Conservation (phyloP, 106 monocot species). For the Acorus gramineus region DNA sequence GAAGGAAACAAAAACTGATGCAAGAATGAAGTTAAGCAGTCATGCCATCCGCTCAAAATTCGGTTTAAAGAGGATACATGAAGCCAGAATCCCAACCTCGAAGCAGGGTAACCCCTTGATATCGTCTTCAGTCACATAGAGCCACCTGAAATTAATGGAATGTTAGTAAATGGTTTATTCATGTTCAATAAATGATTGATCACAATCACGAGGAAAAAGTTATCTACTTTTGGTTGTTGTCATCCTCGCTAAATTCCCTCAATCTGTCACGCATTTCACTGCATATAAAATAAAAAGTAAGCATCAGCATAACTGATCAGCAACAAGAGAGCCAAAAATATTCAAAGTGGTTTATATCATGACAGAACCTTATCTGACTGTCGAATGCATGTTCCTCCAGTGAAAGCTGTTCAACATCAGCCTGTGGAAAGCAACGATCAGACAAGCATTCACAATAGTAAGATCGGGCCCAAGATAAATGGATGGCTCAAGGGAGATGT, state of each 20-base stretch:
- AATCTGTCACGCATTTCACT: slow-evolving; percentile 26
- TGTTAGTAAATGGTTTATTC: no score
- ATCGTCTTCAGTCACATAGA: slow-evolving; percentile 92
- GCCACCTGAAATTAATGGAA: slow-evolving; percentile 42
- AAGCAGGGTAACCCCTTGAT: slow-evolving; percentile 82
- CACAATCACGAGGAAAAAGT: no score
- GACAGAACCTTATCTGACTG: slow-evolving; percentile 19
- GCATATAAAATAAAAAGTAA: slow-evolving; percentile 3
- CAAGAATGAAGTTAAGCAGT: no score
- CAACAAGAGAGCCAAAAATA: background rate
- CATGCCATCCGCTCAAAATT: background rate
- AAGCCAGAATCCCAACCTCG: slow-evolving; percentile 33
- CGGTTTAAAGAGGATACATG: background rate
- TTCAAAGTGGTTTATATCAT: background rate
- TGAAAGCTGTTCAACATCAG: slow-evolving; percentile 18
- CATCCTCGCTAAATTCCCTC: slow-evolving; percentile 29
- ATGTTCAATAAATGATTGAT: no score
- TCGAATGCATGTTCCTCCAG: slow-evolving; percentile 21
- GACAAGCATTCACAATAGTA: no score
- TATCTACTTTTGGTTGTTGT: slow-evolving; percentile 21
- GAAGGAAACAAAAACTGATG: background rate
- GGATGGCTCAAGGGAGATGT: no score
- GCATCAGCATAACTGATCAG: background rate
- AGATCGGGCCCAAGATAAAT: no score
- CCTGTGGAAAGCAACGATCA: slow-evolving; percentile 6